Evolutionary conservation across 2,329 filamentous ascomycete genomes (phyloP), one percentile per base, ranked within the genome.

Genomic region (Monilinia vaccinii-corymbosi): DNA sequence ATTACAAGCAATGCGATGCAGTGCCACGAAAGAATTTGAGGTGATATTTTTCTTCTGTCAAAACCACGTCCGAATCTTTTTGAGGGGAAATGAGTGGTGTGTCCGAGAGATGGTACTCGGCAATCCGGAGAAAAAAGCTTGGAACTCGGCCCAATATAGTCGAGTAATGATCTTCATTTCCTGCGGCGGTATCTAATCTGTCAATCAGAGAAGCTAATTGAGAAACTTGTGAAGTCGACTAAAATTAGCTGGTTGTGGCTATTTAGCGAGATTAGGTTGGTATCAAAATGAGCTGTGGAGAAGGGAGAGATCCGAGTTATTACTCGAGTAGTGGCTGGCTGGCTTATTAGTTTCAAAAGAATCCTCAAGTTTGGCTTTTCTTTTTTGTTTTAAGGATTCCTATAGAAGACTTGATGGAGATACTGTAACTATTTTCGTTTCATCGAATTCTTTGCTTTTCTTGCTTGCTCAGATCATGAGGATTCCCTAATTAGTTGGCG

Each of bases 181-280:
- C 36, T 53, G 56, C 48, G 16, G 56, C 48, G 16, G 49, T 59
- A 53, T 59, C 49, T 53, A 31, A 59, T 59, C 49, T 45, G 31
- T 36, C 48, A 52, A 36, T n/a, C 21, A 13, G 38, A 42, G 31
- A 21, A 21, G 21, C 48, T 13, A 59, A 59, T 53, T 21, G 46
- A 38, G 32, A 52, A 46, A 53, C 38, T 59, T n/a, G 48, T 59
- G 48, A 53, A 23, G 53, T 23, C 53, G 56, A 46, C 25, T 46
- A 48, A 28, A 23, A 36, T 11, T 36, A 14, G 34, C 25, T 28
- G 25, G 25, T 28, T 3, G 25, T 36, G 5, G 34, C 18, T 40
- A n/a, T 16, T 28, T 53, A 53, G 48, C 56, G 56, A 59, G 56
- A 59, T 59, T 51, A 59, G 56, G 45, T 59, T 59, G 49, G 36